Conservation (phyloP, 2,329 filamentous ascomycete species). For the Hypoxylon sp. region DNA sequence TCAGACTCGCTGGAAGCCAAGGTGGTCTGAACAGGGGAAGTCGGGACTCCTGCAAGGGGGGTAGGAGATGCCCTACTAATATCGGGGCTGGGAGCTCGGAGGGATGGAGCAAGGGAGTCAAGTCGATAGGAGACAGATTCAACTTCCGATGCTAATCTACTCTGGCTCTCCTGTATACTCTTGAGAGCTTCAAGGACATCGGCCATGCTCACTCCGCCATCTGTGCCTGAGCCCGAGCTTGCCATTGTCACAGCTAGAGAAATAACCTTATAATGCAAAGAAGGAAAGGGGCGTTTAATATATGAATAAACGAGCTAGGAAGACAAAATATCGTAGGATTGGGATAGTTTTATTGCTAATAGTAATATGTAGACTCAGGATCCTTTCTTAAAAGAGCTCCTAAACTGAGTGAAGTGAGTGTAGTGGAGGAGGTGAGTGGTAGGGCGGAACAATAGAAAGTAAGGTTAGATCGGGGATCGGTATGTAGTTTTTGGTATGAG, state of each 20-base stretch:
- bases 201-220: slow-evolving; percentile 46
- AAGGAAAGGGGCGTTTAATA: slow-evolving; percentile 11
- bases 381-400: slow-evolving; percentile 1
- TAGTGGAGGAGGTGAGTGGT: slow-evolving; percentile 15
- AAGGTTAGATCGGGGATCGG: slow-evolving; percentile 14
- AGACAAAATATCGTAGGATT: slow-evolving; percentile 7
- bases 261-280: slow-evolving; percentile 22
- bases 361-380: slow-evolving; percentile 8
- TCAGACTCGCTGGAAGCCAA: slow-evolving; percentile 43
- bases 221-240: slow-evolving; percentile 44
- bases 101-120: slow-evolving; percentile 49
- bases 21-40: slow-evolving; percentile 35
- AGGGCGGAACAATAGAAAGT: slow-evolving; percentile 10
- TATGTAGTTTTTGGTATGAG: slow-evolving; percentile 26
- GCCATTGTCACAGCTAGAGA: slow-evolving; percentile 47
- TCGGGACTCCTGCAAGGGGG: slow-evolving; percentile 33
- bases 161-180: slow-evolving; percentile 52
- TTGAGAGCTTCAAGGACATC: slow-evolving; percentile 52
- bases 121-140: slow-evolving; percentile 52
- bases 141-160: slow-evolving; percentile 49
- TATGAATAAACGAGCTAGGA: slow-evolving; percentile 50
- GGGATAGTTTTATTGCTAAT: slow-evolving; percentile 5
- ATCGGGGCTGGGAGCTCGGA: slow-evolving; percentile 39
- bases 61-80: slow-evolving; percentile 43
- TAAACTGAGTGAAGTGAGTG: slow-evolving; percentile 20